Evolutionary conservation across 2,329 filamentous ascomycete genomes (phyloP), one percentile per base, ranked within the genome.

Genomic region (Clarireedia sp.): DNA sequence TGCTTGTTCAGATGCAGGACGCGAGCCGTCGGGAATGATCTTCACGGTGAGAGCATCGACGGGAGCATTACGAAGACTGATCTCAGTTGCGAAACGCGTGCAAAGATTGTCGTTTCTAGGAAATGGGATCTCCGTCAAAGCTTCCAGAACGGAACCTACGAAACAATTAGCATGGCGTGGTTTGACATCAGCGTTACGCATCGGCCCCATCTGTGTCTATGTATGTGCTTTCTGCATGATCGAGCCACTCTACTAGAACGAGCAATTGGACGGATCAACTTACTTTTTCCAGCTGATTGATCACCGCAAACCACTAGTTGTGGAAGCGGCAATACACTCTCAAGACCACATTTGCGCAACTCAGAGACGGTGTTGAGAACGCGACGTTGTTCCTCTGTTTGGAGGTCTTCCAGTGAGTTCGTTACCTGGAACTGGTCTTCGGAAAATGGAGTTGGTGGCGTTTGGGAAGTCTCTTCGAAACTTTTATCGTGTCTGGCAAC

Each of bases 81-180:
- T 77, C 56, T 77, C 71, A 0, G 74, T 77, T 0, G 74, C 73
- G 61, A 74, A 85, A 17, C 81, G 73, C 0, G 82, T 86, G 61
- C 82, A 86, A 2, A 82, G 74, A 47, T 76, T 79, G 50, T 79
- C 79, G 58, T 80, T 79, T 54, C 78, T 72, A 0, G 81, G 82
- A 46, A 86, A 85, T 0, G 77, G 76, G 9, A 82, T 80, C 23
- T 80, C 79, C 0, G 80, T 83, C 38, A 86, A 73, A n/a, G 81
- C 80, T 62, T 84, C 81, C 2, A 85, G 74, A 1, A 83, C 79
- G 4, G 81, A 84, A 61, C 78, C 51, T 54, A 19, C 17, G 14
- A 9, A 19, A 8, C 6, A 29, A 6, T 54, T 12, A 29, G 41
- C 23, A 2, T 19, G 21, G 3, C 0, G 1, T 21, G 21, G 14